Evolutionary conservation across 306 rosid genomes (phyloP).

Genomic region (Gastrolobium villosum): DNA sequence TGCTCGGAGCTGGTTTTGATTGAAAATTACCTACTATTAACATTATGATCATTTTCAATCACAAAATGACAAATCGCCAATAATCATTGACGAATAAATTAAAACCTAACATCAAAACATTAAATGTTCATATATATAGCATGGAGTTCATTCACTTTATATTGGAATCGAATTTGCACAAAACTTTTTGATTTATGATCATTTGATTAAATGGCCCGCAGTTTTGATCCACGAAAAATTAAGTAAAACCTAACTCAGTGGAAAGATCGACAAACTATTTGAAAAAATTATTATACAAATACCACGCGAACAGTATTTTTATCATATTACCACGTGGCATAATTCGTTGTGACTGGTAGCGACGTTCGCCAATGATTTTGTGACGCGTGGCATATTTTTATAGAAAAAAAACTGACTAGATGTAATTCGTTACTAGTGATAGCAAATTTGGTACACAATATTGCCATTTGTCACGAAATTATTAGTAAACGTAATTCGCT

Average conservation of each 20-base stretch:
- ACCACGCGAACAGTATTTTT: too few species aligned
- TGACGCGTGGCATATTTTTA: too few species aligned
- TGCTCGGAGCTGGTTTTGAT: constrained; percentile 20
- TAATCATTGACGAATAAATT: background rate
- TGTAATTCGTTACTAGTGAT: too few species aligned
- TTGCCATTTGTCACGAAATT: too few species aligned
- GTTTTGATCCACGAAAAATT: background rate
- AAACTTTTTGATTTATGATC: background rate
- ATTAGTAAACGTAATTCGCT: too few species aligned
- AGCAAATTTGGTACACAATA: too few species aligned
- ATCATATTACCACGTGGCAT: too few species aligned
- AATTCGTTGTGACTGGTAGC: too few species aligned
- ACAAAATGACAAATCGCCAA: constrained; percentile 7
- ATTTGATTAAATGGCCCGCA: constrained; percentile 17
- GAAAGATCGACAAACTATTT: too few species aligned
- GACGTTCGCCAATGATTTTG: too few species aligned
- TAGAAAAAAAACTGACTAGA: too few species aligned
- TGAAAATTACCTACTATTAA: background rate
- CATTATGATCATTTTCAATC: constrained; percentile 10
- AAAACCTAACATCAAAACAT: background rate
- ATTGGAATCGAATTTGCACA: background rate
- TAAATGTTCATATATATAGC: background rate
- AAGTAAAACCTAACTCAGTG: constrained; percentile 22
- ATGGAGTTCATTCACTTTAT: background rate
- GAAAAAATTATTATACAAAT: too few species aligned